These are phyloP conservation scores for Otatea glauca DNA, from an alignment of 176 grass and related monocot species.

Conservation along the genomic window DNA sequence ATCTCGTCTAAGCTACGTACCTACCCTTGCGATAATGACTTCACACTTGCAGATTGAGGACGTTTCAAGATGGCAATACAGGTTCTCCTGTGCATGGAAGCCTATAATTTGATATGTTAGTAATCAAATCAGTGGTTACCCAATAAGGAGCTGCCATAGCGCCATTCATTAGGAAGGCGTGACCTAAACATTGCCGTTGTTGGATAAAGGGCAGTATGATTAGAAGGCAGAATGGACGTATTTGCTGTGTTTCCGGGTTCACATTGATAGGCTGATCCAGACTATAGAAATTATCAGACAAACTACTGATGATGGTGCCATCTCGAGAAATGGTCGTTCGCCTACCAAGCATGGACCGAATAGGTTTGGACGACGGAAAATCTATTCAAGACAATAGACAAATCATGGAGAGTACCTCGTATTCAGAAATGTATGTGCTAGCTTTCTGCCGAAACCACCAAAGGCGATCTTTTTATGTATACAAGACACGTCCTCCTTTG, in stretches of 20 bases:
- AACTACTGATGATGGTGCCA: background rate
- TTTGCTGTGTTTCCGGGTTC: background rate
- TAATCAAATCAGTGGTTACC: background rate
- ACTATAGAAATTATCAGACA: background rate
- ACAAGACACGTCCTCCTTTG: background rate
- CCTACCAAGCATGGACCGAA: conserved; percentile 5
- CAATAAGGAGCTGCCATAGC: background rate
- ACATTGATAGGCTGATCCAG: background rate
- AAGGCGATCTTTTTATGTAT: too few relatives aligned
- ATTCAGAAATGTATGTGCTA: background rate
- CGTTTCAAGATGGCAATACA: conserved; percentile 5
- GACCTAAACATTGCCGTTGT: background rate
- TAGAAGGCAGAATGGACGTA: conserved; percentile 13
- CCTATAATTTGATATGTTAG: background rate
- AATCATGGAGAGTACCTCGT: background rate
- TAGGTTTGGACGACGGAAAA: background rate
- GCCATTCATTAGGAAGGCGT: background rate
- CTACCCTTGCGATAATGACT: conserved; percentile 41
- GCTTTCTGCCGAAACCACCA: too few relatives aligned
- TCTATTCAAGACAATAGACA: background rate
- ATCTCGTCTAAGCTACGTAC: conserved; percentile 30
- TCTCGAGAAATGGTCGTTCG: background rate
- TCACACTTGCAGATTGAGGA: background rate
- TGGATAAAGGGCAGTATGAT: conserved; percentile 4
- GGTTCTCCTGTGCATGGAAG: background rate